A percentile compares a stretch with the other conserved stretches of the same genome.
phyloP scores from a whole-genome alignment of 2,329 filamentous ascomycete species.

The Falciphora oryzae region DNA sequence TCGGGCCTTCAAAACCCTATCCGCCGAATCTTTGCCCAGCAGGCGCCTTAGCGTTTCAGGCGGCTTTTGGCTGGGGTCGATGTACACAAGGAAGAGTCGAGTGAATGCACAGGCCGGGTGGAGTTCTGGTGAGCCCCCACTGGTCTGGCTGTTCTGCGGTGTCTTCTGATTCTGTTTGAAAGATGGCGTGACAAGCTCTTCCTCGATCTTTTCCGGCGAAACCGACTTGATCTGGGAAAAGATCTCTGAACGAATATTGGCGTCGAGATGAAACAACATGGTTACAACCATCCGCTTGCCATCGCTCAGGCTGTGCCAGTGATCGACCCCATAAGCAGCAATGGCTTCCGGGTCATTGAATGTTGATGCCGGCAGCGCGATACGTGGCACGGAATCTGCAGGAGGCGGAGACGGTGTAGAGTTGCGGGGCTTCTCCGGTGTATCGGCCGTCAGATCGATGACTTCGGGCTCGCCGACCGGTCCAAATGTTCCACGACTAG shows the following conservation, averaged over 20 bases:
- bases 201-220: background rate
- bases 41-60: background rate
- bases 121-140: background rate
- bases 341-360: background rate
- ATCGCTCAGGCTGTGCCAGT: background rate
- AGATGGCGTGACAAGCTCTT: background rate
- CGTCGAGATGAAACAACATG: background rate
- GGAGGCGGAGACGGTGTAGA: background rate
- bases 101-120: conserved; percentile 14
- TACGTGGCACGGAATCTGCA: background rate
- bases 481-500: background rate
- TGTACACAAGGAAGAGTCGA: conserved; percentile 20
- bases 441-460: conserved; percentile 5
- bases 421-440: background rate
- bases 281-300: background rate
- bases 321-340: background rate
- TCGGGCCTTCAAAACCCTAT: background rate
- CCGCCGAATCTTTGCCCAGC: background rate
- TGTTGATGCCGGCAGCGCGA: background rate
- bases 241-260: background rate
- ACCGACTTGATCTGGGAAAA: background rate
- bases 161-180: background rate
- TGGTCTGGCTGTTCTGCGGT: background rate
- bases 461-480: background rate
- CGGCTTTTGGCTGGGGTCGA: background rate